phyloP scores from a whole-genome alignment of 2,329 filamentous ascomycete species.

The Trichoderma polysporum region DNA sequence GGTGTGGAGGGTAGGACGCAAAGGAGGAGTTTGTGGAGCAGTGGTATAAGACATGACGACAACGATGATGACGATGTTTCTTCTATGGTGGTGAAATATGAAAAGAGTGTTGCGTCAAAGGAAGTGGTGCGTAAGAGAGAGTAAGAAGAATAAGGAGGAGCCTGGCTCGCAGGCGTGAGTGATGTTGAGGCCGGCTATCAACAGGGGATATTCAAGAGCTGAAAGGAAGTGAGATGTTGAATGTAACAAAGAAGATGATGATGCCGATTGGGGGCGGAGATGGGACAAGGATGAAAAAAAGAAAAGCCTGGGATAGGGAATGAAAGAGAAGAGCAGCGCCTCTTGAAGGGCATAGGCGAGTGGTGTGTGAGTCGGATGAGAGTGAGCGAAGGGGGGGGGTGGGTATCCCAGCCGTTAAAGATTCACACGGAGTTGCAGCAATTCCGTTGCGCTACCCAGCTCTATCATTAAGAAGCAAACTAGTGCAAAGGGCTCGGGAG shows the following conservation, averaged over 20 bases:
- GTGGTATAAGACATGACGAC: conserved; percentile 2
- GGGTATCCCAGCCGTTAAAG: neutral
- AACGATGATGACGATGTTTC: neutral
- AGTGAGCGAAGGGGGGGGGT: neutral
- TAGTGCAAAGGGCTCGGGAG: conserved; percentile 17
- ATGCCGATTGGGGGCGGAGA: neutral
- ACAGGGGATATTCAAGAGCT: neutral
- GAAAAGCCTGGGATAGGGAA: neutral
- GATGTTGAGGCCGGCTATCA: neutral
- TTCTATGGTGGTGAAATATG: neutral
- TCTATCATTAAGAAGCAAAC: conserved; percentile 4
- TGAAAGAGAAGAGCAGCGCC: neutral
- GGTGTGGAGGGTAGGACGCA: neutral
- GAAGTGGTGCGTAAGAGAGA: neutral
- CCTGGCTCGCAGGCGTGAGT: neutral
- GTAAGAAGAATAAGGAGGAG: neutral
- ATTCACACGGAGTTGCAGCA: conserved; percentile 7
- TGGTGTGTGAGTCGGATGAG: conserved; percentile 4
- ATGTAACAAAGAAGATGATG: neutral
- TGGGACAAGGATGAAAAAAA: neutral
- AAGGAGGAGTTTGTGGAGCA: conserved; percentile 11
- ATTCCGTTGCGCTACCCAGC: conserved; percentile 2
- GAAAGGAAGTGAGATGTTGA: neutral
- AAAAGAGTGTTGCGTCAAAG: neutral
- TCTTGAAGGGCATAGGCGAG: conserved; percentile 7